Conservation (phyloP, 169 alveolate genomes). For the Eimeria acervulina region DNA sequence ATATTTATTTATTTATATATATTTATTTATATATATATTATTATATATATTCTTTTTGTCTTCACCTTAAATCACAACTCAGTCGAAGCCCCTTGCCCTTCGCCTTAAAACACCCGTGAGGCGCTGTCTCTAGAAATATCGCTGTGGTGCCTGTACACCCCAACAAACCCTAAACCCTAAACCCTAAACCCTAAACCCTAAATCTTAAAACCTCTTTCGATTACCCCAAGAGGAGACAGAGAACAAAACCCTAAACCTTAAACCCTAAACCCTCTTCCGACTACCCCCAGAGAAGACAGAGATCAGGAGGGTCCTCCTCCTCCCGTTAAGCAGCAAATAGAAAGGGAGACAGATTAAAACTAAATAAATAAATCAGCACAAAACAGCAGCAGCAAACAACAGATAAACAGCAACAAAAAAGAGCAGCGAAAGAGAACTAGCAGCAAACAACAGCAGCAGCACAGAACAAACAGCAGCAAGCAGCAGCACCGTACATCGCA, state of each 20-base stretch:
- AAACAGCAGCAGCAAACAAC: too few species aligned
- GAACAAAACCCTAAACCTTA: not conserved
- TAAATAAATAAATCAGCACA: not conserved
- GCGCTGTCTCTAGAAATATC: too few species aligned
- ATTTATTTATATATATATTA: too few species aligned
- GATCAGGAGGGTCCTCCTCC: too few species aligned
- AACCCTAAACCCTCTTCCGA: not conserved
- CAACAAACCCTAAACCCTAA: constrained; percentile 16
- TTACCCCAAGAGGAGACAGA: not conserved
- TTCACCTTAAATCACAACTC: too few species aligned
- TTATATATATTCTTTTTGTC: too few species aligned
- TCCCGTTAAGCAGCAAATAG: not conserved
- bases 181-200: constrained; percentile 34
- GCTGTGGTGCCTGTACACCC: too few species aligned
- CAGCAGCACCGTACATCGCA: not conserved
- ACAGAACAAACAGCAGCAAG: not conserved
- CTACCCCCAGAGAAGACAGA: not conserved
- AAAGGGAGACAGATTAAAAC: not conserved
- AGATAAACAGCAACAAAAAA: too few species aligned
- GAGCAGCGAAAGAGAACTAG: not conserved
- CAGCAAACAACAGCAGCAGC: too few species aligned
- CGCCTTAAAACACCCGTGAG: too few species aligned
- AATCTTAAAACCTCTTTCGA: not conserved
- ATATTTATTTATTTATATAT: too few species aligned
- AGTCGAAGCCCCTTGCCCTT: too few species aligned